Percentiles rank a stretch among this genome's conserved stretches.
These are phyloP conservation scores for Penicillium sp. DNA, from an alignment of 2,329 filamentous ascomycete species.

Conservation along the genomic window DNA sequence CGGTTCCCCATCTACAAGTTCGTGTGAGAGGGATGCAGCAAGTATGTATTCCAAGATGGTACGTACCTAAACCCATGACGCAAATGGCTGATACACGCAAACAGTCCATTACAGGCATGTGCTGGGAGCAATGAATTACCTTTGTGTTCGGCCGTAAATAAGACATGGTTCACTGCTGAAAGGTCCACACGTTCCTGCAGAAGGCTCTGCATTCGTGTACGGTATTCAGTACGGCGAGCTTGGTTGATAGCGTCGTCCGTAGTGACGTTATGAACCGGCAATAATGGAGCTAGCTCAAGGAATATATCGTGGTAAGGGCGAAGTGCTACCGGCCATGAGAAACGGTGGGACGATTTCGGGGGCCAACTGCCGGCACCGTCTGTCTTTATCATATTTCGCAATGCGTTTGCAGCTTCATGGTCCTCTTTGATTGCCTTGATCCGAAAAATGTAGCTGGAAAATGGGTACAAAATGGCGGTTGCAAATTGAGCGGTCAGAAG, in stretches of 20 bases:
- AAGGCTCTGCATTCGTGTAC: neutral
- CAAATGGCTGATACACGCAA: slow-evolving; percentile 33
- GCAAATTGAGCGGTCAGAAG: no score
- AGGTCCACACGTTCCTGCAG: neutral
- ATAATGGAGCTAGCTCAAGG: slow-evolving; percentile 26
- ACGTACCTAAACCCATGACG: slow-evolving; percentile 35
- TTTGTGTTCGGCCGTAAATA: no score
- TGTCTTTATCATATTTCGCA: slow-evolving; percentile 12
- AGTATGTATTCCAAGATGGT: no score
- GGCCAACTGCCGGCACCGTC: slow-evolving; percentile 28
- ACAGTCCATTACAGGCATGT: slow-evolving; percentile 39
- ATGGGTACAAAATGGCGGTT: no score
- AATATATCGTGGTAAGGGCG: slow-evolving; percentile 36
- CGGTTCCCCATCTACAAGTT: slow-evolving; percentile 37
- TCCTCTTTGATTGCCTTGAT: no score
- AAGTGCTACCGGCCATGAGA: slow-evolving; percentile 30
- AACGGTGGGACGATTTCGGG: slow-evolving; percentile 18
- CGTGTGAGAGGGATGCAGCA: no score
- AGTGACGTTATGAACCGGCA: slow-evolving; percentile 13
- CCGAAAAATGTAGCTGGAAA: no score
- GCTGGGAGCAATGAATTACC: no score
- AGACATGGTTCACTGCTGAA: neutral
- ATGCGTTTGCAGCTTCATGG: slow-evolving; percentile 7
- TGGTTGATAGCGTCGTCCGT: slow-evolving; percentile 2
- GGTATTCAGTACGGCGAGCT: neutral